phyloP scores from a whole-genome alignment of 2,329 filamentous ascomycete species.

The Fusarium solani-melongenae region DNA sequence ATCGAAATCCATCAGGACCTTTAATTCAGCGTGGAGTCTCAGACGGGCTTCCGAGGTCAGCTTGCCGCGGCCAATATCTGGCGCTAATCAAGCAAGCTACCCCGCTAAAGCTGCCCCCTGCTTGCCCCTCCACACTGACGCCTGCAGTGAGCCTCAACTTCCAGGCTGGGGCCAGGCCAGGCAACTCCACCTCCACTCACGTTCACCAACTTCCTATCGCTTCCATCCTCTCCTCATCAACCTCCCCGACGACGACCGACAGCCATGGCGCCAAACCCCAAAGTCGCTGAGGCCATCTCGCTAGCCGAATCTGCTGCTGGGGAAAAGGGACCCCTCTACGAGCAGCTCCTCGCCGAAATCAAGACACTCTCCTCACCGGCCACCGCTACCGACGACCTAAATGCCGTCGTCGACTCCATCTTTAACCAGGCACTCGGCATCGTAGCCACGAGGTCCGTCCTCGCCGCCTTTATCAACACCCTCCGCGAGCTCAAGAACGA shows the following conservation, averaged over 20 bases:
- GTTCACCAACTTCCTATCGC: conserved; percentile 2
- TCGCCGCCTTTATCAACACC: conserved; percentile 72
- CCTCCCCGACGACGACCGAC: conserved; percentile 1
- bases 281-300: conserved; percentile 58
- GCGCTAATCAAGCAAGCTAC: conserved; percentile 28
- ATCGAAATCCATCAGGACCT: not conserved
- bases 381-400: conserved; percentile 66
- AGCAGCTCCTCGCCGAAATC: conserved; percentile 58
- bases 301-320: conserved; percentile 50
- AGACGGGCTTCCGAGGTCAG: not conserved
- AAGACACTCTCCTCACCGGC: conserved; percentile 53
- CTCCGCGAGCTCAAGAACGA: conserved; percentile 71
- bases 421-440: conserved; percentile 78
- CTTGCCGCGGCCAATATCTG: not conserved
- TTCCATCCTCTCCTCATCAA: not conserved
- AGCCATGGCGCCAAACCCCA: conserved; percentile 52
- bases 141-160: conserved; percentile 28
- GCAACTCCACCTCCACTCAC: conserved; percentile 18
- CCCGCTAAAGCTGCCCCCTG: conserved; percentile 40
- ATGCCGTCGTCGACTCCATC: conserved; percentile 74
- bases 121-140: conserved; percentile 35
- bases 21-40: not conserved
- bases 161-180: conserved; percentile 17
- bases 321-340: conserved; percentile 60
- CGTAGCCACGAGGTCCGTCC: conserved; percentile 78